Evolutionary conservation across 2,329 filamentous ascomycete species (phyloP).

Genomic region (Pseudopyricularia cyperi): DNA sequence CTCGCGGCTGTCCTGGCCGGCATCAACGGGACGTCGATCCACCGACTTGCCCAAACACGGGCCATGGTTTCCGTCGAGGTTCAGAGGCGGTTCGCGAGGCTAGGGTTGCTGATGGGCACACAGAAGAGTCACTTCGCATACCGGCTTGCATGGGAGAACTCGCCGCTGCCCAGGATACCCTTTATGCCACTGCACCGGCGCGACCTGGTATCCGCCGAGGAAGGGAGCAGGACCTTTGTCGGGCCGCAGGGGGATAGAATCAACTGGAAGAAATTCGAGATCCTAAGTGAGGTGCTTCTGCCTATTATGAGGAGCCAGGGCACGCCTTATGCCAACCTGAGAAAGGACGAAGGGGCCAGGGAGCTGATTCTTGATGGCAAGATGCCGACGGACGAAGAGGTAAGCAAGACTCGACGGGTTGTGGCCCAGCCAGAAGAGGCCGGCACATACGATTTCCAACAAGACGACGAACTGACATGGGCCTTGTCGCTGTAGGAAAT

Average conservation of each 20-base stretch:
- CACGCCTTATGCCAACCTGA: constrained; percentile 62
- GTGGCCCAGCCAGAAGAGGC: no score
- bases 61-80: constrained; percentile 58
- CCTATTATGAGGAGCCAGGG: constrained; percentile 88
- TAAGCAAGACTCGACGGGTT: constrained; percentile 36
- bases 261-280: constrained; percentile 98
- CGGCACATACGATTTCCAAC: no score
- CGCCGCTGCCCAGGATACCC: constrained; percentile 76
- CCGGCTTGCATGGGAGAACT: constrained; percentile 95
- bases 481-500: constrained; percentile 36
- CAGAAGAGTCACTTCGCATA: constrained; percentile 91
- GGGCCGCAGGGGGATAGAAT: constrained; percentile 61
- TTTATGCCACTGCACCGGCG: constrained; percentile 83
- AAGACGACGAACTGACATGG: constrained; percentile 10
- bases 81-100: constrained; percentile 73
- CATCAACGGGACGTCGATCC: constrained; percentile 76
- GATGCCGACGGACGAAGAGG: constrained; percentile 78
- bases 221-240: constrained; percentile 83
- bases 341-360: constrained; percentile 55
- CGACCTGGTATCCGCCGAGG: constrained; percentile 82
- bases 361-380: constrained; percentile 71
- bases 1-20: constrained; percentile 89
- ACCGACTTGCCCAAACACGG: constrained; percentile 69
- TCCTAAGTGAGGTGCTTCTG: constrained; percentile 83
- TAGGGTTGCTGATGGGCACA: constrained; percentile 85